Conservation (phyloP, 164 flowering plant genomes). For the Litsea cubeba region DNA sequence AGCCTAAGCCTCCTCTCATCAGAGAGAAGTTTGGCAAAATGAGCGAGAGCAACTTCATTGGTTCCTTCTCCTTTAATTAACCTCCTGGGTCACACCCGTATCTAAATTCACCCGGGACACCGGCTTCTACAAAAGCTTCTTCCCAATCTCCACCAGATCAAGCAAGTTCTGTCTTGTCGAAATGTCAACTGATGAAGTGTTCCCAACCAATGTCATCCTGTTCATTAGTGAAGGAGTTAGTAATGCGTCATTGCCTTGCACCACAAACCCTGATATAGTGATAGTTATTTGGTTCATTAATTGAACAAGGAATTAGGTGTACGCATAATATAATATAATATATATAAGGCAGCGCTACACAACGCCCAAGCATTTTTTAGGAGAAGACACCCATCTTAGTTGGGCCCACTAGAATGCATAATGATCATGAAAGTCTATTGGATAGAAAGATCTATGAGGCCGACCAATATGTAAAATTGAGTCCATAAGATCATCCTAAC, state of each 20-base stretch:
- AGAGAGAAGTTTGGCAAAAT: slow-evolving; percentile 40
- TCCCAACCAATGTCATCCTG: slow-evolving; percentile 49
- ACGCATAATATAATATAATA: too few species aligned
- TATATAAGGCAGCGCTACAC: too few species aligned
- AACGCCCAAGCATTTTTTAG: too few species aligned
- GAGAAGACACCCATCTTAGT: too few species aligned
- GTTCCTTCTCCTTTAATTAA: slow-evolving; percentile 33
- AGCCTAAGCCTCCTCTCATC: slow-evolving; percentile 21
- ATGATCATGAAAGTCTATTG: too few species aligned
- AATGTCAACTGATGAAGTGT: slow-evolving; percentile 32
- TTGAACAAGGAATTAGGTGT: neutral
- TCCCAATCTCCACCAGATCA: slow-evolving; percentile 34
- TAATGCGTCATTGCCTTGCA: neutral
- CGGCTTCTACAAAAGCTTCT: slow-evolving; percentile 32
- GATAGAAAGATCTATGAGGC: too few species aligned
- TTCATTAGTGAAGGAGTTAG: neutral
- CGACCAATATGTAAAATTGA: too few species aligned
- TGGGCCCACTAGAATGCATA: too few species aligned
- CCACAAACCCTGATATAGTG: too few species aligned
- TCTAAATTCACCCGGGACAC: slow-evolving; percentile 44
- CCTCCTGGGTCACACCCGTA: slow-evolving; percentile 30
- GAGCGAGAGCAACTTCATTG: slow-evolving; percentile 42
- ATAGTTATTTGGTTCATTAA: too few species aligned
- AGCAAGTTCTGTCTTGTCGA: slow-evolving; percentile 36
- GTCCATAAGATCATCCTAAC: too few species aligned